Conservation (phyloP, 305 asterid genomes). For the Fraxinus dipetala region DNA sequence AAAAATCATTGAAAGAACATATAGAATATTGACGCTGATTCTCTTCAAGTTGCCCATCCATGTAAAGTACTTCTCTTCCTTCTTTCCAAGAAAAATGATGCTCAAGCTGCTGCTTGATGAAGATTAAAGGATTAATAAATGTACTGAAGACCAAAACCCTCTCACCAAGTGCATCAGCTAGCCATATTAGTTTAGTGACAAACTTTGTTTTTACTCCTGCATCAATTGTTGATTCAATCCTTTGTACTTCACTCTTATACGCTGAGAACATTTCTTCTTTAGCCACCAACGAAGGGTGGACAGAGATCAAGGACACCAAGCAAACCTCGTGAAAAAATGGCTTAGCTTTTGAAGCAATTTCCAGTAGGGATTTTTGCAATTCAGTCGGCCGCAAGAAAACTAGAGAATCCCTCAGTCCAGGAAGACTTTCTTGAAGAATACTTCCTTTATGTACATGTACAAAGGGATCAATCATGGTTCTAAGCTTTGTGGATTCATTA, state of each 20-base stretch:
- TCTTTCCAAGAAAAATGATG: conserved; percentile 30
- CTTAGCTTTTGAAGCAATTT: neutral
- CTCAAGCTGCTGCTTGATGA: conserved; percentile 25
- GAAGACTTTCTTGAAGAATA: conserved; percentile 30
- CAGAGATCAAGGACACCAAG: conserved; percentile 22
- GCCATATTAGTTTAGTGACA: conserved; percentile 21
- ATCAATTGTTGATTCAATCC: neutral
- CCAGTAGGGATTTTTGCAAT: conserved; percentile 20
- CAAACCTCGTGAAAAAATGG: conserved; percentile 5
- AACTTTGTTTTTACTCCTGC: conserved; percentile 32
- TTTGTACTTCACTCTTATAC: neutral
- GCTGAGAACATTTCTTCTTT: neutral
- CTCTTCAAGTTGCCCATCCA: conserved; percentile 26
- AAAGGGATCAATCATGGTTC: conserved; percentile 28
- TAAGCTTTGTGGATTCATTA: conserved; percentile 6
- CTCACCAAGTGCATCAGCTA: conserved; percentile 18
- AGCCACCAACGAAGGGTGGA: conserved; percentile 34
- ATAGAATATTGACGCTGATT: conserved; percentile 27
- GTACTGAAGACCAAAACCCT: conserved; percentile 31
- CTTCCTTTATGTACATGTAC: conserved; percentile 33
- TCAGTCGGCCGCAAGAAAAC: conserved; percentile 25
- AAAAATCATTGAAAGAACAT: conserved; percentile 22
- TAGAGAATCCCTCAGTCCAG: conserved; percentile 29
- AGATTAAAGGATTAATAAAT: conserved; percentile 22
- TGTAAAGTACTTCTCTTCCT: conserved; percentile 29